These are phyloP conservation scores for Lipomyces sp. DNA, from an alignment of 805 yeast genomes.

Conservation along the genomic window DNA sequence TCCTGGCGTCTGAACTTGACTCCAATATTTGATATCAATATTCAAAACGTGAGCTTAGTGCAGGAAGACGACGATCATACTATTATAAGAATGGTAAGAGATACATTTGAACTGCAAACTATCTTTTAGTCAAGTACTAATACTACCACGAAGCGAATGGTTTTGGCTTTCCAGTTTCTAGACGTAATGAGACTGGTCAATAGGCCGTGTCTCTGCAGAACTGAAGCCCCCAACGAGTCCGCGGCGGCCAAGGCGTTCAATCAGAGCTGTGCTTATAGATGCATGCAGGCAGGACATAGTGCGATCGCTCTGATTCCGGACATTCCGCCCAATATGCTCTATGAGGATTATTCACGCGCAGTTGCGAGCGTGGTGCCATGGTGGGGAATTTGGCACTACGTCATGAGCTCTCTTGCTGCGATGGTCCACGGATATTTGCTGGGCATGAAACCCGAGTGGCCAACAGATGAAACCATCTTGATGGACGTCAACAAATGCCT, in stretches of 20 bases:
- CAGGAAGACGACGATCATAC: constrained; percentile 5
- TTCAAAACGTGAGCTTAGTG: background rate
- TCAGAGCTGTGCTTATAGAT: constrained; percentile 3
- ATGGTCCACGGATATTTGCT: constrained; percentile 16
- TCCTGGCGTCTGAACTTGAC: constrained; percentile 16
- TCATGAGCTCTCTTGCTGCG: constrained; percentile 19
- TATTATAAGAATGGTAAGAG: constrained; percentile 12
- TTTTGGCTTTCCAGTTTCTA: constrained; percentile 6
- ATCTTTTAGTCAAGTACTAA: background rate
- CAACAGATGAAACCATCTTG: constrained; percentile 2
- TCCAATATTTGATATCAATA: background rate
- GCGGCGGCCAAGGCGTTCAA: constrained; percentile 8
- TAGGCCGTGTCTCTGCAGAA: constrained; percentile 17
- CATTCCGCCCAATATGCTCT: background rate
- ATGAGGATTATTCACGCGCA: background rate
- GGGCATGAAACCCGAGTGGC: background rate
- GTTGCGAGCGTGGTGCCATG: constrained; percentile 11
- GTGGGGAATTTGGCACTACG: constrained; percentile 14
- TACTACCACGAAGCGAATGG: constrained; percentile 1
- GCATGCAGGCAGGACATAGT: constrained; percentile 20
- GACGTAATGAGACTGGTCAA: constrained; percentile 18
- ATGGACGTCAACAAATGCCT: constrained; percentile 11
- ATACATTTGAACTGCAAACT: background rate
- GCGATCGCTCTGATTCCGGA: constrained; percentile 10
- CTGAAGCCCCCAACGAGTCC: constrained; percentile 19